A percentile compares a stretch with the other conserved stretches of the same genome.
Conservation (phyloP, 129 eudicot genomes). For the Flaveria ramosissima region DNA sequence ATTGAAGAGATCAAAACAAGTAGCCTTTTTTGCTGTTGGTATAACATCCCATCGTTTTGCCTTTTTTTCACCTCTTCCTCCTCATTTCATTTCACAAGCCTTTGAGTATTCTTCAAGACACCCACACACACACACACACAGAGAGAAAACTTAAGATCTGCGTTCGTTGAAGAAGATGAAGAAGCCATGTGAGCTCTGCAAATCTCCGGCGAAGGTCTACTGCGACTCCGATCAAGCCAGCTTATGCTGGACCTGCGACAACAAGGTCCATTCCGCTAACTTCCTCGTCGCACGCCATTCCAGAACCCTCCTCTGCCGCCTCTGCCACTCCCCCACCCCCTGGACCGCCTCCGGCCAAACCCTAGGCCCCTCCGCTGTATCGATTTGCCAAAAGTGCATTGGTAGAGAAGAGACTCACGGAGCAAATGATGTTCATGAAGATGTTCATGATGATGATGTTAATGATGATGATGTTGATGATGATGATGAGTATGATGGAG, state of each 20-base stretch:
- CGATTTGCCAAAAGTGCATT: constrained; percentile 53
- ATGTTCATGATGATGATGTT: constrained; percentile 40
- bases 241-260: constrained; percentile 78
- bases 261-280: constrained; percentile 78
- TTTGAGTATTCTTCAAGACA: constrained; percentile 11
- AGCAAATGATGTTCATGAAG: constrained; percentile 32
- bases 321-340: constrained; percentile 55
- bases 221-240: constrained; percentile 77
- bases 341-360: constrained; percentile 62
- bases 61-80: neutral
- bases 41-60: constrained; percentile 23
- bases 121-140: constrained; percentile 13
- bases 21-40: constrained; percentile 29
- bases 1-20: constrained; percentile 17
- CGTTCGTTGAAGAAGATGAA: constrained; percentile 27
- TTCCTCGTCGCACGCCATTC: constrained; percentile 67
- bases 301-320: constrained; percentile 58
- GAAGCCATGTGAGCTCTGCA: constrained; percentile 64
- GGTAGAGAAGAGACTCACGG: constrained; percentile 26
- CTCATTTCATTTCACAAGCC: constrained; percentile 1
- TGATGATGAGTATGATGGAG: constrained; percentile 35
- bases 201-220: constrained; percentile 50
- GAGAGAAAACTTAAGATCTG: constrained; percentile 27
- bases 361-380: constrained; percentile 45
- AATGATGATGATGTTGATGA: constrained; percentile 35